Conservation (phyloP, 73 alveolate species). For the Blepharisma japonicum region DNA sequence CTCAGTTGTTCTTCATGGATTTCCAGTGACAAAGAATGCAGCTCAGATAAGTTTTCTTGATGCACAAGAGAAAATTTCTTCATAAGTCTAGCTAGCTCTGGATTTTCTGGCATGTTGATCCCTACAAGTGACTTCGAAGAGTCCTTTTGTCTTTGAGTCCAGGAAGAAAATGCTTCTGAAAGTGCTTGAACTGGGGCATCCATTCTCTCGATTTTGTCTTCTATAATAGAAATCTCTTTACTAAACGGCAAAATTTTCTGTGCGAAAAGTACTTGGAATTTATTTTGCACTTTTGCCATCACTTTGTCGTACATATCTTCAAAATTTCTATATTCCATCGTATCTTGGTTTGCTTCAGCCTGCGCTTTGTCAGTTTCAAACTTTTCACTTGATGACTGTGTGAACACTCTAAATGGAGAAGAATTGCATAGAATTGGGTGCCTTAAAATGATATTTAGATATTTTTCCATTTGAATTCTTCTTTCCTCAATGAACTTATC, state of each 20-base stretch:
- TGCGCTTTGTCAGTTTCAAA: conserved; percentile 1
- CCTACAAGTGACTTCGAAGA: not conserved
- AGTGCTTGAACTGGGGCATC: conserved; percentile 20
- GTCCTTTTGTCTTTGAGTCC: not conserved
- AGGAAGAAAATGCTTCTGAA: not conserved
- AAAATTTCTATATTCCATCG: not conserved
- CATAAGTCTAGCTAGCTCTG: not conserved
- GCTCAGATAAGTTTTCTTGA: not conserved
- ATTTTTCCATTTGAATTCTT: conserved; percentile 15
- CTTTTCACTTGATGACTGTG: conserved; percentile 15
- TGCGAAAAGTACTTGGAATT: conserved; percentile 5
- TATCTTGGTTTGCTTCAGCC: conserved; percentile 6
- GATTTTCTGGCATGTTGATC: not conserved
- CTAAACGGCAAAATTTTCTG: conserved; percentile 20
- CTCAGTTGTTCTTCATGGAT: conserved; percentile 17
- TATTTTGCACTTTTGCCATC: not conserved
- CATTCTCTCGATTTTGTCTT: conserved; percentile 6
- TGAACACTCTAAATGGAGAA: conserved; percentile 2
- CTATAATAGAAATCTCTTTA: not conserved
- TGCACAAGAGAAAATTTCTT: not conserved
- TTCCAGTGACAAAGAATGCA: not conserved
- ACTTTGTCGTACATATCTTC: conserved; percentile 14
- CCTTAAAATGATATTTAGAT: not conserved
- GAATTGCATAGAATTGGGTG: conserved; percentile 20
- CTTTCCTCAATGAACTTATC: conserved; percentile 27